A percentile compares a stretch with the other conserved stretches of the same genome.
These are phyloP conservation scores for Cymbopogon flexuosus DNA, from an alignment of 202 grass and related monocot genomes.

Conservation along the genomic window DNA sequence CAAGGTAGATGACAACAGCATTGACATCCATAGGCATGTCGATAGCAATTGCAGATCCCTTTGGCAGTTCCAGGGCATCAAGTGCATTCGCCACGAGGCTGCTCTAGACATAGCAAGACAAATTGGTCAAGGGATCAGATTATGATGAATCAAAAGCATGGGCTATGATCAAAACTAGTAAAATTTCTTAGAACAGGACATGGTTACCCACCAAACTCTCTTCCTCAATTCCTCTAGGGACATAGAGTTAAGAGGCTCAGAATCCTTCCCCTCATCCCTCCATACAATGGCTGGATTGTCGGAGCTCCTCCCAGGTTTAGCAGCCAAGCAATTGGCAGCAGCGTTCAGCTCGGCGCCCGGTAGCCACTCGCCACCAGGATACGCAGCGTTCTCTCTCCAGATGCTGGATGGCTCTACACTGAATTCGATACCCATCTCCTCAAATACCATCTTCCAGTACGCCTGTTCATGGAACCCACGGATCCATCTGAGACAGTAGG, in stretches of 20 bases:
- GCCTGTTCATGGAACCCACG: constrained; percentile 34
- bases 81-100: constrained; percentile 85
- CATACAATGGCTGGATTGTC: constrained; percentile 54
- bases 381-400: constrained; percentile 43
- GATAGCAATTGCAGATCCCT: constrained; percentile 88
- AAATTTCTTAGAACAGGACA: background rate
- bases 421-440: constrained; percentile 80
- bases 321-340: constrained; percentile 57
- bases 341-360: constrained; percentile 64
- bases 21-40: constrained; percentile 92
- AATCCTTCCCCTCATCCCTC: constrained; percentile 81
- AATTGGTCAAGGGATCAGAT: background rate
- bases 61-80: constrained; percentile 63
- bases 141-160: background rate
- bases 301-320: constrained; percentile 53
- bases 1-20: constrained; percentile 84
- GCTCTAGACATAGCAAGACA: constrained; percentile 27
- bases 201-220: constrained; percentile 79
- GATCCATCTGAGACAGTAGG: background rate
- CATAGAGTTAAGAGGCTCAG: constrained; percentile 54
- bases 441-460: constrained; percentile 85
- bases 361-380: constrained; percentile 78
- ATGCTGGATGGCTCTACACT: constrained; percentile 60
- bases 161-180: background rate
- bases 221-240: constrained; percentile 66